A percentile compares a stretch with the other conserved stretches of the same genome.
Evolutionary conservation across 1,139 yeast species (phyloP).

Genomic region (Meyerozyma elateridarum): DNA sequence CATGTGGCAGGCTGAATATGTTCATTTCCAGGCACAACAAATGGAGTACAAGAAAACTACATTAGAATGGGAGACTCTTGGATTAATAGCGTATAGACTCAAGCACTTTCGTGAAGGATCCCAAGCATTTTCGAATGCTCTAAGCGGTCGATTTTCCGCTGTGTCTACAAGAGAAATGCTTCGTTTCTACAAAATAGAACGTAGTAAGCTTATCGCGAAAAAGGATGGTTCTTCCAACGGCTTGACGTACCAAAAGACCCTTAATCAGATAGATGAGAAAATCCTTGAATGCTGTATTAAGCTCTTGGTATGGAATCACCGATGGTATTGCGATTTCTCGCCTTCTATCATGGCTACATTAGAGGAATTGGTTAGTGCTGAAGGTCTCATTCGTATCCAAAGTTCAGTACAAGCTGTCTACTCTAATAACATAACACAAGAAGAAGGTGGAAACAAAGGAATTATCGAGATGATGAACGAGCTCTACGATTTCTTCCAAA

Average conservation of each 20-base stretch:
- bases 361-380: constrained; percentile 61
- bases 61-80: constrained; percentile 91
- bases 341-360: constrained; percentile 57
- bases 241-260: constrained; percentile 30
- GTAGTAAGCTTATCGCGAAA: constrained; percentile 31
- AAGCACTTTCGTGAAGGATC: constrained; percentile 78
- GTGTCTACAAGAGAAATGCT: constrained; percentile 73
- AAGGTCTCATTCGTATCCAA: constrained; percentile 73
- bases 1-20: constrained; percentile 85
- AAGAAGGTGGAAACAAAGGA: constrained; percentile 45
- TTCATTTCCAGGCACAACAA: constrained; percentile 63
- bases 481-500: constrained; percentile 44
- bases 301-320: constrained; percentile 88
- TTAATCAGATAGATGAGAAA: constrained; percentile 51
- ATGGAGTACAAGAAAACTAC: constrained; percentile 74
- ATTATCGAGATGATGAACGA: constrained; percentile 57
- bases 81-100: constrained; percentile 72
- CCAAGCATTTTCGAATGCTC: constrained; percentile 75
- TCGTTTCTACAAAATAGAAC: constrained; percentile 53
- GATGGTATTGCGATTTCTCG: constrained; percentile 94
- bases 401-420: constrained; percentile 74
- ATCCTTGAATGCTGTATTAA: constrained; percentile 71
- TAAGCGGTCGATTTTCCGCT: constrained; percentile 75
- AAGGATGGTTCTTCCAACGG: constrained; percentile 21
- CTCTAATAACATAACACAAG: constrained; percentile 31